phyloP scores from a whole-genome alignment of 352 stramenopile species.

The Globisporangium spiculum region DNA sequence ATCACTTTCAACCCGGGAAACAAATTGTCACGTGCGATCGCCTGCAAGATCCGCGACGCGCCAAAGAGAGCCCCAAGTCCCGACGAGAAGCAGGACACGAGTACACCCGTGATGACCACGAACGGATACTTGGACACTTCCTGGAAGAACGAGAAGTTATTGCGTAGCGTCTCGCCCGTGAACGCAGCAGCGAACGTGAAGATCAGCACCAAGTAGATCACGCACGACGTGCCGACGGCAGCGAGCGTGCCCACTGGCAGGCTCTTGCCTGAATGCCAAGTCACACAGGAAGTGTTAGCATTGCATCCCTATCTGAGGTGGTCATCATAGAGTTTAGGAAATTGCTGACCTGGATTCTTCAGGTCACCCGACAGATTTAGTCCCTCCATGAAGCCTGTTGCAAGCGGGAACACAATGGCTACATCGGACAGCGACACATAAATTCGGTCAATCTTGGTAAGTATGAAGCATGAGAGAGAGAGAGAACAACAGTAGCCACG shows the following conservation, averaged over 20 bases:
- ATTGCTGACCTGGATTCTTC: constrained; percentile 52
- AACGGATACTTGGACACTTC: constrained; percentile 50
- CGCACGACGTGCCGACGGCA: constrained; percentile 54
- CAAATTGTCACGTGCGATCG: constrained; percentile 70
- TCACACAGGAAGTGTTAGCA: constrained; percentile 10
- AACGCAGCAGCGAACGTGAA: constrained; percentile 62
- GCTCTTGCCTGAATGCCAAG: constrained; percentile 31
- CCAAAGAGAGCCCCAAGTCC: constrained; percentile 68
- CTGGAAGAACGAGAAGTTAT: constrained; percentile 79
- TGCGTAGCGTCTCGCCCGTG: constrained; percentile 48
- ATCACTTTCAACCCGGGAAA: constrained; percentile 46
- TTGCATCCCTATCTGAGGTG: too few relatives aligned
- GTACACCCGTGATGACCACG: constrained; percentile 60
- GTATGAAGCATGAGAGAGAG: neutral
- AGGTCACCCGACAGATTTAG: constrained; percentile 80
- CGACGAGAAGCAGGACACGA: constrained; percentile 70
- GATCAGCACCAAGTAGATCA: constrained; percentile 73
- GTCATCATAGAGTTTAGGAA: too few relatives aligned
- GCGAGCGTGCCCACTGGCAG: constrained; percentile 66
- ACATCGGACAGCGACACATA: constrained; percentile 6
- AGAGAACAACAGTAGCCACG: neutral
- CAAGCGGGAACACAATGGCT: constrained; percentile 78
- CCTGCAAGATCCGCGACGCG: constrained; percentile 68
- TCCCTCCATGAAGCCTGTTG: constrained; percentile 84
- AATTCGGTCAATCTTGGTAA: neutral